Percentiles rank a stretch among this genome's conserved stretches.
Conservation (phyloP, 352 stramenopile genomes). For the Pythium dissotocum region DNA sequence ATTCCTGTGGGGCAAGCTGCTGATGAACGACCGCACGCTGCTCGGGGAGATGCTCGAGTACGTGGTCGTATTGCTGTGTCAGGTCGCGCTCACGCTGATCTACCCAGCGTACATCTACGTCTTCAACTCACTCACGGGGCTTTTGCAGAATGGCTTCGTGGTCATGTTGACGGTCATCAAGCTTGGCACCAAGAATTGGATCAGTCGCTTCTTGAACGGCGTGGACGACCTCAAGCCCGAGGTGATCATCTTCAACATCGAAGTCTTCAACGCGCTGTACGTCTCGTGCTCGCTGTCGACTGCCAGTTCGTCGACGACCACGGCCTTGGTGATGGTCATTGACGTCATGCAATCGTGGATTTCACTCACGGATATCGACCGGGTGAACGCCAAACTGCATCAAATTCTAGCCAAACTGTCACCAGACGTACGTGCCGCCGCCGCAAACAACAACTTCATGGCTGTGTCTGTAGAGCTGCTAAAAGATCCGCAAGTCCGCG, state of each 20-base stretch:
- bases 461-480: constrained; percentile 13
- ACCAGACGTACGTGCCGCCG: neutral
- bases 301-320: constrained; percentile 27
- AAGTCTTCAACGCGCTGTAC: constrained; percentile 48
- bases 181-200: constrained; percentile 42
- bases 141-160: constrained; percentile 33
- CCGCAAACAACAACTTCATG: neutral
- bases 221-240: constrained; percentile 40
- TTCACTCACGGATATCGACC: constrained; percentile 23
- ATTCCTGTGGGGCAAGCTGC: constrained; percentile 22
- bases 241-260: constrained; percentile 46
- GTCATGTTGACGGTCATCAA: constrained; percentile 45
- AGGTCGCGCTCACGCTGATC: constrained; percentile 39
- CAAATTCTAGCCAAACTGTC: constrained; percentile 19
- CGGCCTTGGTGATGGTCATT: constrained; percentile 26
- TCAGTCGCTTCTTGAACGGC: constrained; percentile 17
- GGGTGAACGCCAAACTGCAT: constrained; percentile 4
- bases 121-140: constrained; percentile 22
- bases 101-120: constrained; percentile 44
- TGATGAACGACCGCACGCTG: constrained; percentile 22
- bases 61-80: constrained; percentile 28
- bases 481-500: constrained; percentile 4
- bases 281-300: constrained; percentile 37
- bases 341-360: constrained; percentile 35
- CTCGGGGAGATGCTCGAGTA: constrained; percentile 24